Evolutionary conservation across 2,329 filamentous ascomycete genomes (phyloP), one percentile per base, ranked within the genome.

Genomic region (Pleochaeta shiraiana): DNA sequence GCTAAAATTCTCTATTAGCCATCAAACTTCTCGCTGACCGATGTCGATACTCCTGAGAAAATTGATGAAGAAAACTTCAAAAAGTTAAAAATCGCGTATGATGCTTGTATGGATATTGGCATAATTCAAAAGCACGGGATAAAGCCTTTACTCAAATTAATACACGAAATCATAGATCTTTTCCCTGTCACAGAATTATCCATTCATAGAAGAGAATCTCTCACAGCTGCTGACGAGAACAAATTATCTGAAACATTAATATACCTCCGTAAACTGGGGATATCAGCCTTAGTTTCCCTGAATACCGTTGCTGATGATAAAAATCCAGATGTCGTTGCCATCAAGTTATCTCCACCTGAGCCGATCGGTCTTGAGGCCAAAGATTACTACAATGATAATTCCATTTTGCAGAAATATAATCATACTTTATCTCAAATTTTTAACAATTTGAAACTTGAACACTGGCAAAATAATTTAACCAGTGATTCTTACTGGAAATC

Each of bases 31-130:
- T n/a, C n/a, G n/a, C n/a, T n/a, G n/a, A n/a, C n/a, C n/a, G n/a
- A n/a, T n/a, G n/a, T 68, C 9, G 67, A 69, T 11, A 62, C 72
- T 1, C 70, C 74, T 14, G 75, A 76, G 53, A 77, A 76, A 2
- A 74, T 76, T 0, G 82, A 85, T 65, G 76, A 81, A 69, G 73
- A 79, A 33, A 89, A 87, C 70, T 88, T 88, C 70, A 74, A 81
- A 66, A 85, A 85, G 72, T 75, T 89, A 70, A 81, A 85, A 71
- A 74, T 78, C 57, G 81, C 79, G 0, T 89, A 88, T 69, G 74
- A 81, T 66, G 80, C 84, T 37, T 90, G 86, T 70, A 79, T 86
- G 72, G 77, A 88, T 68, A 80, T 85, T 70, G 76, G 79, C 7
- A 73, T 75, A 11, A 79, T 87, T 62, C 78, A 79, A 67, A 73